A percentile compares a stretch with the other conserved stretches of the same genome.
Conservation (phyloP, 2,329 filamentous ascomycete genomes). For the Fusarium sp. region DNA sequence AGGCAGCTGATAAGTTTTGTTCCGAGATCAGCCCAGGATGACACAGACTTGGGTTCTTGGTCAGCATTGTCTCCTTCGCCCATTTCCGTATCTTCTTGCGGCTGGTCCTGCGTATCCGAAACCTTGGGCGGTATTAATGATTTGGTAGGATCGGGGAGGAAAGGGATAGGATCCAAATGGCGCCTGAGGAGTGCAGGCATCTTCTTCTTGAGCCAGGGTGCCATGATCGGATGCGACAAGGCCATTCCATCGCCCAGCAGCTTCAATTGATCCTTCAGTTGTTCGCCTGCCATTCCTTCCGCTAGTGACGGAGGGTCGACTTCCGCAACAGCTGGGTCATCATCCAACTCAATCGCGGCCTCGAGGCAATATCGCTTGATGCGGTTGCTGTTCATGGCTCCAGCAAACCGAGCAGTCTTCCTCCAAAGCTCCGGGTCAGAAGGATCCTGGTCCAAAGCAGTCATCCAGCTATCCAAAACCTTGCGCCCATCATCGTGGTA, state of each 20-base stretch:
- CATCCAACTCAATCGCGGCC: constrained; percentile 73
- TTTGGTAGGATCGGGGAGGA: constrained; percentile 65
- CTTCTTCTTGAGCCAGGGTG: constrained; percentile 63
- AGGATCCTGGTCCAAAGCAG: constrained; percentile 71
- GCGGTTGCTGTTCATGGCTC: constrained; percentile 66
- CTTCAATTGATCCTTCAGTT: constrained; percentile 66
- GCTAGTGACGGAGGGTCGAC: constrained; percentile 71
- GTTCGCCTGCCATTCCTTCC: constrained; percentile 71
- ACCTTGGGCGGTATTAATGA: constrained; percentile 49
- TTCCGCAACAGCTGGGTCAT: constrained; percentile 71
- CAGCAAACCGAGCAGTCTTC: constrained; percentile 66
- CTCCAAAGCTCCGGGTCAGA: constrained; percentile 76
- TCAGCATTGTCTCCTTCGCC: constrained; percentile 25
- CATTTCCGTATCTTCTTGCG: constrained; percentile 34
- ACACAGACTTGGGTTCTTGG: constrained; percentile 30
- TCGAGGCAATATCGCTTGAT: constrained; percentile 72
- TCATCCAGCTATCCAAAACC: constrained; percentile 67
- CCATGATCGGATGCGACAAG: constrained; percentile 70
- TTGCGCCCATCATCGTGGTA: constrained; percentile 53
- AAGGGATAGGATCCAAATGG: constrained; percentile 70
- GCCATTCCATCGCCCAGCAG: constrained; percentile 66
- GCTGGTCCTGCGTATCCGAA: constrained; percentile 19
- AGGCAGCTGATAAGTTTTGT: constrained; percentile 49
- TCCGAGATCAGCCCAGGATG: constrained; percentile 52
- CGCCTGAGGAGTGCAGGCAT: constrained; percentile 64